Evolutionary conservation across 2,329 filamentous ascomycete species (phyloP).

Genomic region (Clarireedia monteithiana): DNA sequence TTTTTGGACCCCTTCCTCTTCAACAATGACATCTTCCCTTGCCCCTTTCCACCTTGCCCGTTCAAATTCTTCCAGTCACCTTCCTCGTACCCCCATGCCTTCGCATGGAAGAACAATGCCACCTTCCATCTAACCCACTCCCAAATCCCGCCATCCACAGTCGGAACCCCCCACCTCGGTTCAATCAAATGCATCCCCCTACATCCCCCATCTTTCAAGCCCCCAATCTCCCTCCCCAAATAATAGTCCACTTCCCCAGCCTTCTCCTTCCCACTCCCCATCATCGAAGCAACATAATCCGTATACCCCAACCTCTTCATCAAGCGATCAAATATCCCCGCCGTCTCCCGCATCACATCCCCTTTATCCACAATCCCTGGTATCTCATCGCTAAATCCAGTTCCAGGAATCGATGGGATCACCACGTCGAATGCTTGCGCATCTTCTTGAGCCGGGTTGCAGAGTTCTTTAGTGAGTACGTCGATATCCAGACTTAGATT

Average conservation of each 20-base stretch:
- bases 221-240: constrained; percentile 40
- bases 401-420: constrained; percentile 55
- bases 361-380: constrained; percentile 18
- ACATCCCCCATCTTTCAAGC: constrained; percentile 41
- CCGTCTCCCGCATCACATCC: constrained; percentile 41
- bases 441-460: neutral
- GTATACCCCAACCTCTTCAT: constrained; percentile 55
- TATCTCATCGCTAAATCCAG: constrained; percentile 60
- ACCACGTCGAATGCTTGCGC: constrained; percentile 56
- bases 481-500: constrained; percentile 44
- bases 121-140: constrained; percentile 49
- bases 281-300: constrained; percentile 49
- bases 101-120: constrained; percentile 40
- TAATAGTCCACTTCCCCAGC: constrained; percentile 45
- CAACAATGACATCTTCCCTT: constrained; percentile 4
- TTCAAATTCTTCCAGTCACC: constrained; percentile 42
- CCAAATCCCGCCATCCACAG: constrained; percentile 34
- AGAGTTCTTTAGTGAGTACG: neutral
- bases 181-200: constrained; percentile 54
- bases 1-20: neutral
- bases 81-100: constrained; percentile 48
- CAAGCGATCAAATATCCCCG: constrained; percentile 46
- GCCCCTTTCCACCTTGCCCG: neutral
- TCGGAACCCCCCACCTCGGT: constrained; percentile 46
- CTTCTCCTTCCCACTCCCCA: constrained; percentile 39